Evolutionary conservation across 2,329 filamentous ascomycete species (phyloP).

Genomic region (Colletotrichum sp.): DNA sequence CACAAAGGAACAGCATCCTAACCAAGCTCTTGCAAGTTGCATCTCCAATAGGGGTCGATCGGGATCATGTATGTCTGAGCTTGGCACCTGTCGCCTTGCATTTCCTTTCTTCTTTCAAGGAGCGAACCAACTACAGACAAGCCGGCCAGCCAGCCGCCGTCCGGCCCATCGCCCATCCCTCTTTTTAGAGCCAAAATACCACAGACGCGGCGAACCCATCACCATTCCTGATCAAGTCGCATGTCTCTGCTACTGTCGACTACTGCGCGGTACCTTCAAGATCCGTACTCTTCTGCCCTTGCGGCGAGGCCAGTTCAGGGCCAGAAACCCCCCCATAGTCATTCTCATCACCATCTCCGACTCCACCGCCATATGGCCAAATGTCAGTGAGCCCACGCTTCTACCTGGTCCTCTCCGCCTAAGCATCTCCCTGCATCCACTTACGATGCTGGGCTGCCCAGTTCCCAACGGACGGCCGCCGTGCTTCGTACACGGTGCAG

Average conservation of each 20-base stretch:
- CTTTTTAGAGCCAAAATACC: neutral
- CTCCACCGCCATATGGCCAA: neutral
- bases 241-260: neutral
- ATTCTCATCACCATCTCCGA: neutral
- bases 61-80: neutral
- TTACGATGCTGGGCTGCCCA: neutral
- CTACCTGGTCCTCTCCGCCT: neutral
- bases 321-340: neutral
- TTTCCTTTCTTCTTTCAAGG: neutral
- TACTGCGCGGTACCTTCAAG: neutral
- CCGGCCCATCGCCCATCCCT: neutral
- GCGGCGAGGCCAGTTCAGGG: neutral
- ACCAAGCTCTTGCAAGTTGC: neutral
- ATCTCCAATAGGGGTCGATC: neutral
- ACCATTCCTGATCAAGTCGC: neutral
- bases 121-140: neutral
- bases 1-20: neutral
- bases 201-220: neutral
- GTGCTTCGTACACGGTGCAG: neutral
- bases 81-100: neutral
- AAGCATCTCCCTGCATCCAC: neutral
- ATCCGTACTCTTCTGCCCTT: neutral
- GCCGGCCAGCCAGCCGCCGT: neutral
- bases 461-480: neutral
- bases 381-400: slow-evolving; percentile 1